Base-by-base conservation (phyloP, 306 rosid genomes). In the Cucurbita pepo region DNA sequence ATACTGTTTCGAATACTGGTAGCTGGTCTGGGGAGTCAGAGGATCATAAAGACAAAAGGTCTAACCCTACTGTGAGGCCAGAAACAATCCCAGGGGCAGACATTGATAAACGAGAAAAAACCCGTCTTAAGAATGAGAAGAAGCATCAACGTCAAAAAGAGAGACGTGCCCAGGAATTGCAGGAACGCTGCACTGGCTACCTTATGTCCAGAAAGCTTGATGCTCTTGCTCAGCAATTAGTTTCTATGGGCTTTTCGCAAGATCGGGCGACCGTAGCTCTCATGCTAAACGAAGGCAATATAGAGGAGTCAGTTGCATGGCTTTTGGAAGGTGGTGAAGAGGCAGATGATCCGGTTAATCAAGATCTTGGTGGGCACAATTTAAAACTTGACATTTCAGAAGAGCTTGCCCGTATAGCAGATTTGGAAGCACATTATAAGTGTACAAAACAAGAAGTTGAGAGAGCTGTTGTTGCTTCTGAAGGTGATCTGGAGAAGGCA, bases 11-110 rank as follows among this genome's bases (percentile, higher is more conserved):
- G 34, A 95, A 91, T 61, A 95, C 86, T 76, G 99, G 87, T 77
- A 95, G 99, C 85, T 95, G 97, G 89, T 95, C 97, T 56, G 97
- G 99, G 56, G 99, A 95, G 84, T 95, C 99, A 1, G 99, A 91
- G 78, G 97, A 90, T 72, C 97, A 89, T 72, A 95, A 89, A 83
- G 96, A 93, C 14, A 90, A 83, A 84, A 61, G 78, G 56, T 80
- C 86, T 73, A 88, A 78, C 86, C 81, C 78, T 19, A 73, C 91
- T 79, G 72, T 62, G 48, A 78, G 85, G 73, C 80, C 70, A 50
- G 99, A 91, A 78, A 63, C 83, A 12, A 89, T 95, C 54, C 99
- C 96, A 43, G 99, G 99, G 76, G 95, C 91, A 62, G 97, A 95
- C 51, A 89, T 82, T 78, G 99, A 95, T 79, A 95, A 89, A 80